A percentile compares a stretch with the other conserved stretches of the same genome.
Conservation (phyloP, 371 early-diverging fungal genomes). For the Globomyces sp. region DNA sequence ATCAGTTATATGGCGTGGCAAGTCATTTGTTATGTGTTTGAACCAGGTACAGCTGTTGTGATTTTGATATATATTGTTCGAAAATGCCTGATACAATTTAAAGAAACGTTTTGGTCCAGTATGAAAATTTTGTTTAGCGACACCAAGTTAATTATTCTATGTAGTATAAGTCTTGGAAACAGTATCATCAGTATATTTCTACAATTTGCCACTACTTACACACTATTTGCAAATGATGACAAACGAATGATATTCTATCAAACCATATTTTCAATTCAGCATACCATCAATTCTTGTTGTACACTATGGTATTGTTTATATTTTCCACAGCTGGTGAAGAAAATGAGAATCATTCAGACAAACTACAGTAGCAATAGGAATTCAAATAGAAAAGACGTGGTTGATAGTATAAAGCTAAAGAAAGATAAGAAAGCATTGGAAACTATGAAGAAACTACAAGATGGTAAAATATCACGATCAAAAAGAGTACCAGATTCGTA, state of each 20-base stretch:
- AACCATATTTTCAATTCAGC: conserved; percentile 1
- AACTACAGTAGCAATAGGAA: no score
- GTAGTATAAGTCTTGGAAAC: not conserved
- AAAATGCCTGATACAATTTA: not conserved
- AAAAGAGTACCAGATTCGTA: no score
- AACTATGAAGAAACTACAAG: no score
- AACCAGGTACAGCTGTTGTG: not conserved
- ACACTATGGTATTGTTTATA: conserved; percentile 10
- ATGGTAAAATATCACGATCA: no score
- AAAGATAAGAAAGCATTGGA: no score
- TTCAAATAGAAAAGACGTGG: no score
- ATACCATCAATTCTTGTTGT: conserved; percentile 10
- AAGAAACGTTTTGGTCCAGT: not conserved
- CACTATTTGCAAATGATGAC: not conserved
- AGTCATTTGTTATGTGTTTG: conserved; percentile 5
- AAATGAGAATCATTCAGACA: not conserved
- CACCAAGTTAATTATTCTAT: not conserved
- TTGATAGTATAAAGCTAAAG: no score
- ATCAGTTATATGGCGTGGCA: conserved; percentile 5
- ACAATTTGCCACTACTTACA: conserved; percentile 8
- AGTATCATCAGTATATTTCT: not conserved
- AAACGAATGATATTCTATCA: conserved; percentile 3
- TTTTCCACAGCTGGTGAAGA: conserved; percentile 6
- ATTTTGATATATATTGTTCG: not conserved
- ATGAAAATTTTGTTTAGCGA: conserved; percentile 2